Evolutionary conservation across 2,329 filamentous ascomycete genomes (phyloP), one percentile per base, ranked within the genome.

Genomic region (Parastagonospora avenae): DNA sequence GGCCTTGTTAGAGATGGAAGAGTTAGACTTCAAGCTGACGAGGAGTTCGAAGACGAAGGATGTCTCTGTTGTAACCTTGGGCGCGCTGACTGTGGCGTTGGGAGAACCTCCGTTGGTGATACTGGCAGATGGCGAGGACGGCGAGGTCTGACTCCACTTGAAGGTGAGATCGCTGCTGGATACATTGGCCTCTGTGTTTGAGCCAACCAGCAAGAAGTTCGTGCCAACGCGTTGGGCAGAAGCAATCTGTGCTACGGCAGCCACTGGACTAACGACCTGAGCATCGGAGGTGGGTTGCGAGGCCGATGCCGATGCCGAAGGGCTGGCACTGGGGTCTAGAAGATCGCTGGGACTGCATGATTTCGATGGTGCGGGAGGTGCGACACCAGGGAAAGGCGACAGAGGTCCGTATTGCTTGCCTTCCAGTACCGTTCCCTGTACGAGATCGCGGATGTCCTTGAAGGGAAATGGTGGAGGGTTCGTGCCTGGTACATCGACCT

Each of bases 401-500:
- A 78, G 63, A 4, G 68, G 76, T 1, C 73, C 73, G 51, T 70
- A 78, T 37, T 66, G 63, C 46, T 67, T 57, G 9, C 55, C 56
- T 39, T 71, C 64, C 7, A 69, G 46, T 52, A 62, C 63, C 27
- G 68, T 63, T 28, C 68, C 68, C 29, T 71, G 55, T 1, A 67
- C 63, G 7, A 78, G 63, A 30, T 68, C 66, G 27, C 61, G 59
- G 48, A 78, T 77, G 43, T 73, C 67, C 2, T n/a, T 48, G 54
- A 70, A 72, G 10, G 46, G 45, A 40, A 55, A 56, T 8, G 67
- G 52, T 10, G 62, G 63, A 11, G 64, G 55, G 66, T 70, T 51
- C 52, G 67, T 58, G 57, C 76, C 76, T n/a, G 76, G 76, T 2
- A 67, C 60, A 14, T 71, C 64, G 14, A 72, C 63, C 54, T 78